Conservation (phyloP, 257 asterid genomes). For the Nicotiana knightiana region DNA sequence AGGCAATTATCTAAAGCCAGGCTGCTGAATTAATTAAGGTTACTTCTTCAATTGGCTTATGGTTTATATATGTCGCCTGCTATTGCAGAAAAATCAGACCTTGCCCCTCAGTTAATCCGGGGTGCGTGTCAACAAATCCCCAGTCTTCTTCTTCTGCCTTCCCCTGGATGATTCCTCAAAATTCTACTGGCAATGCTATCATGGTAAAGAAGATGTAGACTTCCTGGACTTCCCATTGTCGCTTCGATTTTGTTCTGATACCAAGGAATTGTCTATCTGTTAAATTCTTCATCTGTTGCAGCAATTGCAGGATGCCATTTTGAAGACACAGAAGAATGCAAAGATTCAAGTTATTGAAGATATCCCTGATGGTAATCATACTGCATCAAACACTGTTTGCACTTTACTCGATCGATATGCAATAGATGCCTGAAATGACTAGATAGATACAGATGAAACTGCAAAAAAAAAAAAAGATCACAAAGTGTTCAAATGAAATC, state of each 20-base stretch:
- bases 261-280: constrained; percentile 3
- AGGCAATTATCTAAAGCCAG: neutral
- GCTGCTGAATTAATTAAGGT: neutral
- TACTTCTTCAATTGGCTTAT: neutral
- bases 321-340: constrained; percentile 74
- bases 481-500: neutral
- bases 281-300: constrained; percentile 14
- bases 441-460: neutral
- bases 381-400: neutral
- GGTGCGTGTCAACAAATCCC: constrained; percentile 79
- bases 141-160: constrained; percentile 67
- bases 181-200: constrained; percentile 42
- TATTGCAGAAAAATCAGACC: constrained; percentile 72
- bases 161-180: constrained; percentile 59
- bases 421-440: neutral
- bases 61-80: neutral
- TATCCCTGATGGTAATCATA: constrained; percentile 41
- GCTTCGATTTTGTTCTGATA: neutral
- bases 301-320: constrained; percentile 66
- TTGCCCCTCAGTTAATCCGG: constrained; percentile 88
- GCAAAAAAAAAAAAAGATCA: neutral
- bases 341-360: constrained; percentile 63
- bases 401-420: neutral
- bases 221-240: neutral
- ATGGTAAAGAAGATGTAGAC: constrained; percentile 29